Conservation (phyloP, 2,329 filamentous ascomycete genomes). For the Cladosporium sp. region DNA sequence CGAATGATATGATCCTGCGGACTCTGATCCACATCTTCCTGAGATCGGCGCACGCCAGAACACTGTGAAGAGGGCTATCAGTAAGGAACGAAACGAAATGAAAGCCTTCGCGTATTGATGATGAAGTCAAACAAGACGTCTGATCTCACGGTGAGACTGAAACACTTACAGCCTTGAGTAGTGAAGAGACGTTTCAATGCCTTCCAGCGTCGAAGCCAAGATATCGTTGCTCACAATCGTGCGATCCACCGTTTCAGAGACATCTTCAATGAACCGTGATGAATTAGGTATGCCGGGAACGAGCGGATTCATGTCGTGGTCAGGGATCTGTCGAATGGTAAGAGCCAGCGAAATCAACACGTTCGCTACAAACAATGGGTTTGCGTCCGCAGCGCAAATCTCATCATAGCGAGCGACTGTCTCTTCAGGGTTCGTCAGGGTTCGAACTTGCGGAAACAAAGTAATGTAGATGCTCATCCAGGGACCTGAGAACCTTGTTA, state of each 20-base stretch:
- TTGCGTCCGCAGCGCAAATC: constrained; percentile 19
- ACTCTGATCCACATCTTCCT: constrained; percentile 34
- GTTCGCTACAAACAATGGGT: constrained; percentile 25
- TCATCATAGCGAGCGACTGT: constrained; percentile 26
- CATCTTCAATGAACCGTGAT: constrained; percentile 8
- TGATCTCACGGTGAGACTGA: no score
- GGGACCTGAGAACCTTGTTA: constrained; percentile 15
- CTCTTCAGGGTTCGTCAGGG: constrained; percentile 18
- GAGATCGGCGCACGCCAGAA: constrained; percentile 32
- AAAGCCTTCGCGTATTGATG: no score
- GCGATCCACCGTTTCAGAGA: constrained; percentile 24
- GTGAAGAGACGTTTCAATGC: constrained; percentile 31
- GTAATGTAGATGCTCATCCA: constrained; percentile 25
- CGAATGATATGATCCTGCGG: constrained; percentile 35
- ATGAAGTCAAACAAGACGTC: no score
- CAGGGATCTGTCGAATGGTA: constrained; percentile 23
- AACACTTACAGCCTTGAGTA: constrained; percentile 34
- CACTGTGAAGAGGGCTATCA: constrained; percentile 19
- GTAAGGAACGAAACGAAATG: no score
- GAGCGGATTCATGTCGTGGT: not conserved
- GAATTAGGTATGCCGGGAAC: not conserved
- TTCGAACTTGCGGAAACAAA: constrained; percentile 22
- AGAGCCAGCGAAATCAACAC: constrained; percentile 29
- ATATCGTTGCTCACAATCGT: constrained; percentile 29
- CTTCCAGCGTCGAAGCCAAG: constrained; percentile 29